phyloP scores from a whole-genome alignment of 768 basidiomycete species.

The Lactarius tabidus region DNA sequence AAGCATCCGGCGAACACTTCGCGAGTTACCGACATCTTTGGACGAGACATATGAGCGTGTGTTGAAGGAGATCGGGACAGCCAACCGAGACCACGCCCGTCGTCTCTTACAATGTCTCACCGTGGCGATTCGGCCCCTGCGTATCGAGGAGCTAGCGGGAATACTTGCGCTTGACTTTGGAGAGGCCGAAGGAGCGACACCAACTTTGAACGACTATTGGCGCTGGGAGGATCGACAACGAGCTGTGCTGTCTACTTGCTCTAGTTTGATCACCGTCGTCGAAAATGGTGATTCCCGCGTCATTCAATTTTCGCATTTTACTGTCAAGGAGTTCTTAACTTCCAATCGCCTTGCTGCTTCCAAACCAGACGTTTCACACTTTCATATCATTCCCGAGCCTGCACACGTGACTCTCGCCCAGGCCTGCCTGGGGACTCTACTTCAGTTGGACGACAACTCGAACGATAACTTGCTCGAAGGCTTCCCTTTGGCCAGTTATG shows the following conservation, averaged over 20 bases:
- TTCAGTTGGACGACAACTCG: background rate
- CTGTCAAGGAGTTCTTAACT: background rate
- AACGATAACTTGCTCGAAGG: background rate
- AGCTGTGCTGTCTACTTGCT: background rate
- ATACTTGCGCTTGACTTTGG: background rate
- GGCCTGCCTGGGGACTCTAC: background rate
- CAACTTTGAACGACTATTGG: background rate
- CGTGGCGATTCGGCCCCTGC: background rate
- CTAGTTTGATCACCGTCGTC: background rate
- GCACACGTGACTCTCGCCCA: background rate
- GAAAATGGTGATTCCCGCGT: background rate
- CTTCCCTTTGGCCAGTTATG: background rate
- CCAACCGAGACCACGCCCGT: background rate
- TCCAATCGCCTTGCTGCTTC: background rate
- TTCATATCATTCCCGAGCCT: background rate
- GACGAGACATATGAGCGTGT: background rate
- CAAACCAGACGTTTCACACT: background rate
- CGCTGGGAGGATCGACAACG: background rate
- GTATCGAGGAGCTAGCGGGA: background rate
- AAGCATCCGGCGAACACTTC: background rate
- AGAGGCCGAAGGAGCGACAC: background rate
- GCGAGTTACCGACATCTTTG: background rate
- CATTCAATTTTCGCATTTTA: background rate
- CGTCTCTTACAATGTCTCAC: background rate
- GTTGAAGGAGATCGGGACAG: background rate